A percentile compares a stretch with the other conserved stretches of the same genome.
These are phyloP conservation scores for Bimuria novae-zelandiae DNA, from an alignment of 2,329 filamentous ascomycete species.

Conservation along the genomic window DNA sequence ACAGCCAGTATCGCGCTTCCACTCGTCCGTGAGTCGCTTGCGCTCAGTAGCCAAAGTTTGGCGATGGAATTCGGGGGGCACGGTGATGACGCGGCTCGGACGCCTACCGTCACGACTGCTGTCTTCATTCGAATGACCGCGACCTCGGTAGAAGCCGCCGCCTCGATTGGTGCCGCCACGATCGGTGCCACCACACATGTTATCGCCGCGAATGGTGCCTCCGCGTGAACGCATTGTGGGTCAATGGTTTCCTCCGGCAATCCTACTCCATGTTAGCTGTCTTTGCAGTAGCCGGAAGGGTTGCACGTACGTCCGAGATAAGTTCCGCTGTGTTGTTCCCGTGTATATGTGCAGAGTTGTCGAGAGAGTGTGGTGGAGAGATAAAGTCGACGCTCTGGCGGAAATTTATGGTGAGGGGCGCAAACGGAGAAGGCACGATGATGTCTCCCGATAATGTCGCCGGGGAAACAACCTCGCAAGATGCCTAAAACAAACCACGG, in stretches of 20 bases:
- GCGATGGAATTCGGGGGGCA: constrained; percentile 6
- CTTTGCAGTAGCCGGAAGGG: background rate
- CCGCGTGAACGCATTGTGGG: background rate
- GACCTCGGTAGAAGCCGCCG: background rate
- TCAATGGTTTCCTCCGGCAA: background rate
- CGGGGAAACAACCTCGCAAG: no score
- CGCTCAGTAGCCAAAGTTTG: background rate
- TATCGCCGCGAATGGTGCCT: background rate
- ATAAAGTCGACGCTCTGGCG: background rate
- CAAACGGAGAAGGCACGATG: background rate
- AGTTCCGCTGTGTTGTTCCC: background rate
- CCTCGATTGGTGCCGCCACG: background rate
- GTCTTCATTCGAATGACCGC: background rate
- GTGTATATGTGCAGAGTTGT: background rate
- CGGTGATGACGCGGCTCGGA: constrained; percentile 2
- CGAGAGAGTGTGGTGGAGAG: background rate
- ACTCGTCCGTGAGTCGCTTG: background rate
- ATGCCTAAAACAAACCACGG: no score
- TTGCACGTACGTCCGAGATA: background rate
- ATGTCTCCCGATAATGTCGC: no score
- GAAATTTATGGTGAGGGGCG: background rate
- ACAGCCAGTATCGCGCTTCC: constrained; percentile 27
- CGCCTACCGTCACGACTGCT: background rate
- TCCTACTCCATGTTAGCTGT: background rate
- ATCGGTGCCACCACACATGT: background rate